Evolutionary conservation across 331 rosid genomes (phyloP), one percentile per base, ranked within the genome.

Genomic region (Pyrus hybrid): DNA sequence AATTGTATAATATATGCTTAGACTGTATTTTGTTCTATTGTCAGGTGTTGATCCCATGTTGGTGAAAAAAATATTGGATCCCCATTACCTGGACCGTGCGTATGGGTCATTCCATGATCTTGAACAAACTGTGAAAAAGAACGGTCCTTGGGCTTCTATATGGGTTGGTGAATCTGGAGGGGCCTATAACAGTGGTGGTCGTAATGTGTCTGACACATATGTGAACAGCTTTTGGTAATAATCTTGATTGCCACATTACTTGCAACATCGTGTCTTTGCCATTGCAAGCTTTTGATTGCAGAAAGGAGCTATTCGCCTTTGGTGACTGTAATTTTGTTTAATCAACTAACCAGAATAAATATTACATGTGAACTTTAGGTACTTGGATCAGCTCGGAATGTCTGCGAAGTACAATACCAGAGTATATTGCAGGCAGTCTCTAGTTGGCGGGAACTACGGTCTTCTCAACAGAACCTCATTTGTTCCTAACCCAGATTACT

Each of bases 121-220:
- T 76, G 83, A 83, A 28, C 80, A 81, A 68, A 93, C 89, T 61
- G 83, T 89, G 79, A 65, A 80, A 45, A 69, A 70, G 63, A 22
- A 85, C 25, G 96, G 98, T 35, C 93, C 91, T 65, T 91, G 97
- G 98, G 85, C 93, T 80, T 84, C 85, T 64, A 88, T 92, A 63
- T 93, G 98, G 98, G 91, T 93, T 41, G 98, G 98, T 62, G 98
- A 93, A 88, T 84, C 98, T 8, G 98, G 98, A 20, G 98, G 98
- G 20, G 97, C 97, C 72, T 93, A 63, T 84, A 93, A 93, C 81
- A 93, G 98, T 18, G 98, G 98, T 5, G 96, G 98, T 28, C 93
- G 74, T 78, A 3, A 84, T 63, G 91, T 93, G 75, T 93, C 98
- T 16, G 72, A 89, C 84, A 84, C 91, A 75, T 93, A 85, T 80